These are phyloP conservation scores for Myxozyma neotropica DNA, from an alignment of 805 yeast genomes.

Conservation along the genomic window DNA sequence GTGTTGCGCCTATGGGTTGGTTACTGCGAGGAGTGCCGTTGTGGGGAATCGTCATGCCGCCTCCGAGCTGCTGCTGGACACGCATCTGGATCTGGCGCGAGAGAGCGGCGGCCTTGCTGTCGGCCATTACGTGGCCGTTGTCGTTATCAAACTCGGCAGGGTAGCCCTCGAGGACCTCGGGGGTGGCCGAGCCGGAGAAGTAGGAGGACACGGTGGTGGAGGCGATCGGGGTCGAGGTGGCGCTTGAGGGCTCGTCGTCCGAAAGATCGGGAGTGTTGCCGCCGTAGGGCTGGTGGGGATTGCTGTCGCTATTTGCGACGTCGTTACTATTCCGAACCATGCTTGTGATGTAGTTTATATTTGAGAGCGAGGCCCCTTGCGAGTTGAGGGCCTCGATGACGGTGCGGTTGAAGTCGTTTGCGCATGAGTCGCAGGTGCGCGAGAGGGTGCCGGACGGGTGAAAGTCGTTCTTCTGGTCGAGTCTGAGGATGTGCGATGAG, in stretches of 20 bases:
- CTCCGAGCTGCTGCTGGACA: conserved; percentile 27
- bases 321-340: conserved; percentile 25
- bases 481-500: conserved; percentile 56
- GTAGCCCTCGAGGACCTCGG: conserved; percentile 15
- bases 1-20: conserved; percentile 20
- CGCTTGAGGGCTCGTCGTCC: conserved; percentile 18
- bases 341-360: conserved; percentile 30
- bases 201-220: background rate
- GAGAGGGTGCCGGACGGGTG: conserved; percentile 68
- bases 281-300: background rate
- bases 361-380: conserved; percentile 12
- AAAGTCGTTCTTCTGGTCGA: conserved; percentile 53
- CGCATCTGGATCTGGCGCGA: conserved; percentile 19
- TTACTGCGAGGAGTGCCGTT: background rate
- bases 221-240: background rate
- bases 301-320: conserved; percentile 6
- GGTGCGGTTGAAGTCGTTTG: conserved; percentile 49
- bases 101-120: conserved; percentile 7
- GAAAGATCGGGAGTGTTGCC: conserved; percentile 6
- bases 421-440: conserved; percentile 71
- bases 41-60: conserved; percentile 7
- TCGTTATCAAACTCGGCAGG: background rate
- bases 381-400: conserved; percentile 30
- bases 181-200: conserved; percentile 5
- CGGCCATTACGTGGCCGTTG: background rate